Conservation (phyloP, 2,329 filamentous ascomycete species). For the Drechslerella coelobrocha region DNA sequence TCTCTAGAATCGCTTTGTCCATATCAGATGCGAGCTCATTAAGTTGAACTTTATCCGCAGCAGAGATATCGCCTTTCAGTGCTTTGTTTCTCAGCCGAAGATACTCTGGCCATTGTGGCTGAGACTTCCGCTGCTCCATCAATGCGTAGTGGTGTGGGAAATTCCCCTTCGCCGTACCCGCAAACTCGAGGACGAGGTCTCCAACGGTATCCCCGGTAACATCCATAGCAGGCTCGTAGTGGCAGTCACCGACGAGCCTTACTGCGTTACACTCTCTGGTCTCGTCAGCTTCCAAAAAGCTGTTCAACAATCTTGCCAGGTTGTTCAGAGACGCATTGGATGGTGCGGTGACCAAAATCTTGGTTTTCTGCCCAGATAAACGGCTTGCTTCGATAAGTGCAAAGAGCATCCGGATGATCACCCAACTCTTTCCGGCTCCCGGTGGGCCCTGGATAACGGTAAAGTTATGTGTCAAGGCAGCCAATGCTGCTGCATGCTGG, state of each 20-base stretch:
- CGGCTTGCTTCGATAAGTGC: neutral
- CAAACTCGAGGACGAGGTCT: neutral
- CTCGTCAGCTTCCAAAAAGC: neutral
- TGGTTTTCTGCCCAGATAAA: neutral
- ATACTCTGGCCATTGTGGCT: neutral
- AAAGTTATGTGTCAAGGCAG: neutral
- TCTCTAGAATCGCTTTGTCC: neutral
- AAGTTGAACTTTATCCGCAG: neutral
- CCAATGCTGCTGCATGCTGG: neutral
- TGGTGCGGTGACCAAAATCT: conserved; percentile 4
- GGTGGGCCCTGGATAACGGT: conserved; percentile 8
- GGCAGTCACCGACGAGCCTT: neutral
- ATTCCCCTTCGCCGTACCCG: neutral
- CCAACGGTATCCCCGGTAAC: neutral
- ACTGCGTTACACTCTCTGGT: neutral
- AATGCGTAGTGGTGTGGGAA: conserved; percentile 1
- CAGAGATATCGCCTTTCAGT: neutral
- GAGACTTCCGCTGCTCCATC: neutral
- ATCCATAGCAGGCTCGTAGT: neutral
- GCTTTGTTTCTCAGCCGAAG: neutral
- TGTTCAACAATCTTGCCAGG: neutral
- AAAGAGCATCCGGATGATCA: neutral
- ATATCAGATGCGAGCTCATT: neutral
- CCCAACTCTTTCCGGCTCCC: neutral
- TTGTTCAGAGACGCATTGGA: neutral